Evolutionary conservation across 345 rosid genomes (phyloP), one percentile per base, ranked within the genome.

Genomic region (Crucihimalaya himalaica): DNA sequence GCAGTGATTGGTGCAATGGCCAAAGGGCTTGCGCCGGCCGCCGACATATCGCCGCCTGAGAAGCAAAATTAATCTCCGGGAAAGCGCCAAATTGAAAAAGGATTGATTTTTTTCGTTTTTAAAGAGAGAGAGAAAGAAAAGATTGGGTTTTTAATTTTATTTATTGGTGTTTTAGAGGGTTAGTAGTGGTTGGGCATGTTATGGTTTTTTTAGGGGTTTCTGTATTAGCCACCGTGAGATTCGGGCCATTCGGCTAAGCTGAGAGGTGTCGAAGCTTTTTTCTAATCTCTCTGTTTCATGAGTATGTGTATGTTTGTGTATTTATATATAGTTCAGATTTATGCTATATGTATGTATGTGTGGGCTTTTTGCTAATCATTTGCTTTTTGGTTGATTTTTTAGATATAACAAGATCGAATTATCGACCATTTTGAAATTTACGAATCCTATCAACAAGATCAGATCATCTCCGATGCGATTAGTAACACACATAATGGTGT

Each of bases 21-120:
- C 71, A 87, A 50, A 27, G 88, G 72, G 63, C 15, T 78, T 37
- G 82, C 72, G 72, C 75, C 86, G 63, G 86, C 88, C 72, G 90
- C 75, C 74, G 95, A 75, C 91, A 83, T 84, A 70, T 77, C 74
- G 75, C 77, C 84, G 66, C 40, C 63, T 62, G 34, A 66, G 63
- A 47, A 37, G 43, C 13, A 23, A 59, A 53, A 64, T 53, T 57
- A 53, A 63, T 54, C 8, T 63, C 70, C 56, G 25, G 45, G 32
- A 29, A 75, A 58, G 58, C 60, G 60, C 68, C 57, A 75, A 67
- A 61, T 23, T 23, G 66, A 66, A 53, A 31, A 59, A 42, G 55
- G 20, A 40, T 27, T 63, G 53, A 45, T n/a, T 25, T 63, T 63
- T 63, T 18, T 3, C 23, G 37, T 10, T 74, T 66, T 6, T 18